Evolutionary conservation across 2,329 filamentous ascomycete genomes (phyloP), one percentile per base, ranked within the genome.

Genomic region (Colletotrichum brevisporum): DNA sequence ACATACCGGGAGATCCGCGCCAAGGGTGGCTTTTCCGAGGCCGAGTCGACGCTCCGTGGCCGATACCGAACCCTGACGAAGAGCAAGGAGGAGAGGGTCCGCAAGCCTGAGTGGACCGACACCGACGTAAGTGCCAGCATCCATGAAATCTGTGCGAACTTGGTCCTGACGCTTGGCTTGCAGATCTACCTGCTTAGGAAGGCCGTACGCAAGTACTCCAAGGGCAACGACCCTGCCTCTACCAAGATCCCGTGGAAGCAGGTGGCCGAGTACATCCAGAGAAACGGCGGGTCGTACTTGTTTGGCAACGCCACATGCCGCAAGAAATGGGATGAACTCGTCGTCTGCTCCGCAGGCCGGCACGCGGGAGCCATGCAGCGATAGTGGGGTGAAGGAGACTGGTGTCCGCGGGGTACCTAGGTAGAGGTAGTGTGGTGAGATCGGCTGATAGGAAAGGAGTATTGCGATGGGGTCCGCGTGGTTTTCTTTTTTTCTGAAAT

Each of bases 31-130:
- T 91, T 91, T 71, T 78, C 76, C 0, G 90, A 92, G 73, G 89
- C 91, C 1, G 91, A 93, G 78, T 92, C 91, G 12, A 94, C 92
- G 0, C 83, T 95, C 45, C 86, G 92, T 15, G 92, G 92, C 0
- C 86, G 91, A 0, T 89, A 87, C 73, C 84, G 92, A 5, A 88
- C 86, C 2, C 77, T 94, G 73, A 92, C 88, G 8, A 93, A 93
- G 80, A 79, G 80, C 13, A 88, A 88, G 73, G 83, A 86, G 41
- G 84, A 88, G 65, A 83, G 92, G 6, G 87, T 92, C 3, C 84
- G 92, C 8, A 90, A 88, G 77, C 92, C 92, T 0, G 79, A 85
- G 66, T 94, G 92, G 91, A 83, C 78, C 1, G 80, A 83, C 0
- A 78, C 81, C 2, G 91, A 94, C 80, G 91, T 93, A 79, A 85